Conservation (phyloP, 2,329 filamentous ascomycete species). For the Phyllosticta ampelicida region DNA sequence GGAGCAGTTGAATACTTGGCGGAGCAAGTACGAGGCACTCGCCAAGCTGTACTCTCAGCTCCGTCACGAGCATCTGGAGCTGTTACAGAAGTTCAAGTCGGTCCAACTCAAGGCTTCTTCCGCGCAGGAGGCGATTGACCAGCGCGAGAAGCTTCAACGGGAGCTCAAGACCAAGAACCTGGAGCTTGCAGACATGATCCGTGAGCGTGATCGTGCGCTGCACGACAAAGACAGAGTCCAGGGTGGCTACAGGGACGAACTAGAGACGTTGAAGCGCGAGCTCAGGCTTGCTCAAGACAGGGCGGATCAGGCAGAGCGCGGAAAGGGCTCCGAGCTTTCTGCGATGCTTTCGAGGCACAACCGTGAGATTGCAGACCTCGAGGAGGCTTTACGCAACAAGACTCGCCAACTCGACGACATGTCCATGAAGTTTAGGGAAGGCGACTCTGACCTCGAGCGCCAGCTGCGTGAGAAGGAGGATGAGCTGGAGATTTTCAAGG, state of each 20-base stretch:
- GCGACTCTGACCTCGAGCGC: constrained; percentile 74
- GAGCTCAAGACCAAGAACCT: constrained; percentile 99
- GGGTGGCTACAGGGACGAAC: constrained; percentile 80
- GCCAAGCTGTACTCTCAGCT: constrained; percentile 97
- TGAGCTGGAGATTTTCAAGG: constrained; percentile 95
- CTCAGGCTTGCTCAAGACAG: constrained; percentile 83
- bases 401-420: constrained; percentile 76
- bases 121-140: constrained; percentile 92
- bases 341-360: constrained; percentile 94
- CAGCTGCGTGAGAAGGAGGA: constrained; percentile 90
- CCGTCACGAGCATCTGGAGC: constrained; percentile 85
- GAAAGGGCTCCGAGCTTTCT: constrained; percentile 90
- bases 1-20: constrained; percentile 96
- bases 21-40: constrained; percentile 90
- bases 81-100: constrained; percentile 91
- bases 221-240: constrained; percentile 84
- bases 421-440: constrained; percentile 65
- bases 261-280: constrained; percentile 91
- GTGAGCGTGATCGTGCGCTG: constrained; percentile 83
- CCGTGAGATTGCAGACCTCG: constrained; percentile 90
- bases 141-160: constrained; percentile 85
- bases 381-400: constrained; percentile 83
- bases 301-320: constrained; percentile 82
- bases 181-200: constrained; percentile 97
- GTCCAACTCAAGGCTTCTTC: constrained; percentile 95